These are phyloP conservation scores for Magnolia changhungtana DNA, from an alignment of 164 flowering plant genomes.

Conservation along the genomic window DNA sequence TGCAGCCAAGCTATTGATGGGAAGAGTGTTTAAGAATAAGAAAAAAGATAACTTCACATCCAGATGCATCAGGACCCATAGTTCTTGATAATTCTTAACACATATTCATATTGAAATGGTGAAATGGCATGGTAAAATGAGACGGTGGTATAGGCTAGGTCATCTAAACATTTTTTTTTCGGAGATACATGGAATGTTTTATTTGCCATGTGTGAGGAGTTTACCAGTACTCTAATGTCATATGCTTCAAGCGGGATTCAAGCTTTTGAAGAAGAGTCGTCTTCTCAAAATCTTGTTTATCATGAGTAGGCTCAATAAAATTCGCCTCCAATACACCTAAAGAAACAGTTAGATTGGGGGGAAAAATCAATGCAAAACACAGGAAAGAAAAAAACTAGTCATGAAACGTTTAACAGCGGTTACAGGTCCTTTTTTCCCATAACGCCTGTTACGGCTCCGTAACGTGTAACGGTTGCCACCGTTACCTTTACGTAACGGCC, in stretches of 20 bases:
- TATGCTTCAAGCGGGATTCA: constrained; percentile 79
- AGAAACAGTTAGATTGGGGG: constrained; percentile 11
- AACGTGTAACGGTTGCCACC: no score
- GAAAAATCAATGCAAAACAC: not conserved
- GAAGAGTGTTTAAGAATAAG: not conserved
- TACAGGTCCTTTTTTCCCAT: no score
- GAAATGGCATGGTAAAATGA: not conserved
- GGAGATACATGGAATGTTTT: not conserved
- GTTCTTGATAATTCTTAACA: not conserved
- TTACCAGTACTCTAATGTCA: constrained; percentile 94
- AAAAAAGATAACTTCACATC: not conserved
- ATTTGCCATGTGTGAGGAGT: not conserved
- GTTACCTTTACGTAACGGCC: no score
- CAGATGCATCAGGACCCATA: not conserved
- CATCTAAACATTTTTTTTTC: not conserved
- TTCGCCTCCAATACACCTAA: constrained; percentile 91
- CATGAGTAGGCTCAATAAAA: constrained; percentile 84
- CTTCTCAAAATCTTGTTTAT: constrained; percentile 96
- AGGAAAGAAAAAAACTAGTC: not conserved
- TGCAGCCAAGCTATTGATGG: not conserved
- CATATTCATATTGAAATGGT: not conserved
- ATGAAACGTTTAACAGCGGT: not conserved
- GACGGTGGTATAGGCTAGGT: not conserved
- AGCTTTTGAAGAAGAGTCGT: constrained; percentile 82
- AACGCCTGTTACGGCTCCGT: no score